Conservation (phyloP, 768 basidiomycete genomes). For the Candolleomyces aberdarensis region DNA sequence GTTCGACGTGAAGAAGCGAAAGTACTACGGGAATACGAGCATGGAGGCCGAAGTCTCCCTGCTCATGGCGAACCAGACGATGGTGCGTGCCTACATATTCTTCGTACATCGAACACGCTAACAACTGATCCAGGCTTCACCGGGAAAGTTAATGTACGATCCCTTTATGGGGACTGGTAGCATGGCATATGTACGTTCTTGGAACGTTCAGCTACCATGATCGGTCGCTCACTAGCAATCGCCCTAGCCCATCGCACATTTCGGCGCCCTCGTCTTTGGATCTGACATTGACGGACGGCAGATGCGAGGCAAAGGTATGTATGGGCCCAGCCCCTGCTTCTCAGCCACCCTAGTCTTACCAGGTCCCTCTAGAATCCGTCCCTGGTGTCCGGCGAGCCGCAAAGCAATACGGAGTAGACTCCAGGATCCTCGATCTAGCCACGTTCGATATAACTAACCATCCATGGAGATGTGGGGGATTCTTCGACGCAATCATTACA, state of each 20-base stretch:
- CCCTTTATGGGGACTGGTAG: conserved; percentile 95
- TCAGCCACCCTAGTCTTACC: neutral
- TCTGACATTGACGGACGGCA: conserved; percentile 98
- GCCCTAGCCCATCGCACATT: conserved; percentile 75
- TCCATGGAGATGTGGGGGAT: conserved; percentile 83
- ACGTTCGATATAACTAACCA: conserved; percentile 92
- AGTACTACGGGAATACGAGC: conserved; percentile 92
- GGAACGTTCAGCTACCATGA: neutral
- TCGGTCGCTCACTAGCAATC: neutral
- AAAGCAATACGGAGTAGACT: conserved; percentile 73
- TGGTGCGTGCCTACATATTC: conserved; percentile 43
- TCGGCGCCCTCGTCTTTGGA: conserved; percentile 84
- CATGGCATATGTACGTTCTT: conserved; percentile 70
- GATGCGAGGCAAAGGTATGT: conserved; percentile 87
- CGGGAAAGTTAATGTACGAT: conserved; percentile 92
- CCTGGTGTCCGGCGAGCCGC: conserved; percentile 83
- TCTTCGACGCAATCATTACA: conserved; percentile 93
- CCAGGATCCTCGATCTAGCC: conserved; percentile 76
- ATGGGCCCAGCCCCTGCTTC: neutral
- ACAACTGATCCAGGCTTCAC: conserved; percentile 54
- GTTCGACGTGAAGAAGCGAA: conserved; percentile 87
- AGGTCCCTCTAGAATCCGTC: conserved; percentile 27
- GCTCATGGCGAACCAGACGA: conserved; percentile 93
- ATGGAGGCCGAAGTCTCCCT: conserved; percentile 97
- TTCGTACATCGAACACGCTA: neutral